These are phyloP conservation scores for Penicillium cosmopolitanum DNA, from an alignment of 495 filamentous ascomycete genomes.

Conservation along the genomic window DNA sequence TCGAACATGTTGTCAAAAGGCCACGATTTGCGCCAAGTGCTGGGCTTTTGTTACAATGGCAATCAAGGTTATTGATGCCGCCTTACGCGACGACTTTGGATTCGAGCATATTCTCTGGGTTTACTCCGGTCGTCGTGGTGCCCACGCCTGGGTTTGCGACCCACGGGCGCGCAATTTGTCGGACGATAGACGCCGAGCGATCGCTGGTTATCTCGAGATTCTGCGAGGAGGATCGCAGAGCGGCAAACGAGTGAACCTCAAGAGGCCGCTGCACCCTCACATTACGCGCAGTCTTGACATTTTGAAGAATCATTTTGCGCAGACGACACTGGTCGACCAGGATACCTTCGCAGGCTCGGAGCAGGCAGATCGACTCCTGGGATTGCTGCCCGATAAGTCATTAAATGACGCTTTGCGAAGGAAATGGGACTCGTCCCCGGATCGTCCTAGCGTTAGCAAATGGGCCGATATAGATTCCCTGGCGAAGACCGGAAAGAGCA, in stretches of 20 bases:
- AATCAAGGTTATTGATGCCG: constrained; percentile 87
- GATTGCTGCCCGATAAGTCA: constrained; percentile 73
- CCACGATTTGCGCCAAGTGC: constrained; percentile 91
- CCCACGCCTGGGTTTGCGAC: constrained; percentile 99
- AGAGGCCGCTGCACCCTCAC: constrained; percentile 89
- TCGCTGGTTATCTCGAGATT: constrained; percentile 87
- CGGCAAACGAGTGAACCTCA: constrained; percentile 85
- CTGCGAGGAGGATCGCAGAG: constrained; percentile 80
- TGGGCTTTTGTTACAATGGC: constrained; percentile 98
- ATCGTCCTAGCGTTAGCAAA: constrained; percentile 72
- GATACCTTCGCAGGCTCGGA: constrained; percentile 77
- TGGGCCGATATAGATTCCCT: constrained; percentile 92
- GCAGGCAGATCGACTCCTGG: constrained; percentile 72
- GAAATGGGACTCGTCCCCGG: constrained; percentile 87
- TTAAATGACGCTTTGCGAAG: constrained; percentile 76
- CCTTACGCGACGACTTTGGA: constrained; percentile 89
- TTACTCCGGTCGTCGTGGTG: constrained; percentile 93
- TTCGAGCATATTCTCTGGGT: constrained; percentile 98
- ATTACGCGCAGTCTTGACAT: constrained; percentile 83
- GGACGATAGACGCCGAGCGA: constrained; percentile 77
- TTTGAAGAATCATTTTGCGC: constrained; percentile 75
- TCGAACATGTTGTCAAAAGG: constrained; percentile 90
- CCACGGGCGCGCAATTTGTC: constrained; percentile 79
- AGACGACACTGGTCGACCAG: constrained; percentile 78
- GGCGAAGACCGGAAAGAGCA: constrained; percentile 72